Evolutionary conservation across 371 early-diverging fungal genomes (phyloP).

Genomic region (Actinomucor elegans): DNA sequence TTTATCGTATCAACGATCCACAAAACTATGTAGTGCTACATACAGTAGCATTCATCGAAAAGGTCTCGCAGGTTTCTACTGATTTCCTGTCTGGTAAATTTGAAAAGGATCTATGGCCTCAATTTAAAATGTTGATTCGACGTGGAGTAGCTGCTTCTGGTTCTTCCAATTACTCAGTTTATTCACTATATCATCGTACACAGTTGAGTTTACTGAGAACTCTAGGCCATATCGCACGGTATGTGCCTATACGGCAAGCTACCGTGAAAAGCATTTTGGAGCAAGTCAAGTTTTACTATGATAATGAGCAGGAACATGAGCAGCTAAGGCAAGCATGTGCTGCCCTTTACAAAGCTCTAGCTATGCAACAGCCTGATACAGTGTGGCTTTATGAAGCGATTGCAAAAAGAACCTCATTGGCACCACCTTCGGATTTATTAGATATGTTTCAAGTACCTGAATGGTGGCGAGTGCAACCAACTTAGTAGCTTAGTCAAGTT

Average conservation of each 20-base stretch:
- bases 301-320: constrained; percentile 24
- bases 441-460: constrained; percentile 27
- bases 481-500: too few relatives aligned
- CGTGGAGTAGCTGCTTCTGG: constrained; percentile 6
- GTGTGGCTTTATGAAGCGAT: constrained; percentile 39
- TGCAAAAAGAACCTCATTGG: neutral
- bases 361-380: constrained; percentile 35
- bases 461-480: too few relatives aligned
- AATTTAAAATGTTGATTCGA: constrained; percentile 31
- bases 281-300: constrained; percentile 23
- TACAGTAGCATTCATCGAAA: constrained; percentile 40
- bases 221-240: constrained; percentile 16
- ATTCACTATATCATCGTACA: constrained; percentile 35
- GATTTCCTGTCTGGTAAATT: constrained; percentile 55
- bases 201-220: constrained; percentile 34
- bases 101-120: constrained; percentile 51
- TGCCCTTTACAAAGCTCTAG: constrained; percentile 20
- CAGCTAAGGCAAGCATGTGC: constrained; percentile 29
- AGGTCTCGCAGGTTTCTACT: constrained; percentile 31
- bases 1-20: constrained; percentile 48
- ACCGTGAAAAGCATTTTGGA: constrained; percentile 30
- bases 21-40: constrained; percentile 53
- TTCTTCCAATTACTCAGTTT: constrained; percentile 29
- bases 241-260: constrained; percentile 28
- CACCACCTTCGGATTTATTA: constrained; percentile 2